A percentile compares a stretch with the other conserved stretches of the same genome.
These are phyloP conservation scores for Hyaloscypha finlandica DNA, from an alignment of 495 filamentous ascomycete genomes.

Conservation along the genomic window DNA sequence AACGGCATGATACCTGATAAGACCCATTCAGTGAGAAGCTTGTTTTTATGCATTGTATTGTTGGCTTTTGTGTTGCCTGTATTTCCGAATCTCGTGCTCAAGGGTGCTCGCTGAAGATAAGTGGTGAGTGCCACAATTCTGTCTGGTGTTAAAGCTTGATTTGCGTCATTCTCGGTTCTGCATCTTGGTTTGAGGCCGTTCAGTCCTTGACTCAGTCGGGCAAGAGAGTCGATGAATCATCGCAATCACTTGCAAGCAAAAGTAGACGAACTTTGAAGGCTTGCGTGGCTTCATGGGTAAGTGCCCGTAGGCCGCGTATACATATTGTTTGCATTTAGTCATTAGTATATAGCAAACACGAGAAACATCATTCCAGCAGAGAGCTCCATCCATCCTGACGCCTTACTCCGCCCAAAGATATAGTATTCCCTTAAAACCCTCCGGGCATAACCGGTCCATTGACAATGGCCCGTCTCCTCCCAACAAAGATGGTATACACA, in stretches of 20 bases:
- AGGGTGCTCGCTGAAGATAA: too few species aligned
- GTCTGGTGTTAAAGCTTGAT: too few species aligned
- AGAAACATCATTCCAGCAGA: neutral
- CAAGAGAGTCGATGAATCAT: neutral
- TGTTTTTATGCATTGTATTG: neutral
- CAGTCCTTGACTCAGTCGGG: too few species aligned
- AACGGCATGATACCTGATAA: neutral
- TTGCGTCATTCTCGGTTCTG: too few species aligned
- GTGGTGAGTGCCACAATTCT: too few species aligned
- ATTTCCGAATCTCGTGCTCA: too few species aligned
- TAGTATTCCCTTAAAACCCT: neutral
- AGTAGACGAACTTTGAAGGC: neutral
- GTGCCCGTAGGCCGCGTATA: neutral
- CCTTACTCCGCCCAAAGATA: neutral
- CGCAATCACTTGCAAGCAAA: neutral
- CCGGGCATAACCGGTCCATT: neutral
- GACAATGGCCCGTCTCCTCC: neutral
- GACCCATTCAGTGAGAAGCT: neutral
- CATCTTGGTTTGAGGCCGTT: too few species aligned
- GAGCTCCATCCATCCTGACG: neutral
- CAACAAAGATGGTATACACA: conserved; percentile 6
- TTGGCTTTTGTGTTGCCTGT: too few species aligned
- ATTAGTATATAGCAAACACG: neutral
- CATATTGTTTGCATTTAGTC: neutral
- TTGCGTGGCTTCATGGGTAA: neutral